These are phyloP conservation scores for Fusarium sp. DNA, from an alignment of 2,329 filamentous ascomycete genomes.

Conservation along the genomic window DNA sequence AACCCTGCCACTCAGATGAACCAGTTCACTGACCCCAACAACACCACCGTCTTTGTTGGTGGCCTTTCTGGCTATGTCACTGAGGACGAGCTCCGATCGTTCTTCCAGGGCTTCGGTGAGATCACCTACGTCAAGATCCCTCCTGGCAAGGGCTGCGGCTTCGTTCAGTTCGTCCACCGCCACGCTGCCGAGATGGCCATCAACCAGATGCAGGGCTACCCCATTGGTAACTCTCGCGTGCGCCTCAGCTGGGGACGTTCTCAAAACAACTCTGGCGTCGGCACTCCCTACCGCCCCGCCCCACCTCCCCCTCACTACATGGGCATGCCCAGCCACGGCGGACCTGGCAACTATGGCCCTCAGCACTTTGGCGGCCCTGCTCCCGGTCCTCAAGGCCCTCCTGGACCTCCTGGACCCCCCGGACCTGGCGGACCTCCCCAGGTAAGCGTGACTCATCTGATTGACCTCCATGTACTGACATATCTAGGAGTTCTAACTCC, in stretches of 20 bases:
- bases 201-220: constrained; percentile 99
- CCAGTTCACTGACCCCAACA: constrained; percentile 99
- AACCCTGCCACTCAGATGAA: constrained; percentile 78
- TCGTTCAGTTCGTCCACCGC: constrained; percentile 98
- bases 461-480: not conserved
- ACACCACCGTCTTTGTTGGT: constrained; percentile 98
- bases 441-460: constrained; percentile 43
- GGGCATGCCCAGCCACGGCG: constrained; percentile 56
- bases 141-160: constrained; percentile 97
- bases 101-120: constrained; percentile 99
- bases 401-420: constrained; percentile 50
- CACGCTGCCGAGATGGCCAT: constrained; percentile 99
- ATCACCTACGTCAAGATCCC: constrained; percentile 99
- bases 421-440: constrained; percentile 52
- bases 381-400: constrained; percentile 55
- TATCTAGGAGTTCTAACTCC: constrained; percentile 27
- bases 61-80: constrained; percentile 98
- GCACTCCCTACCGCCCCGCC: constrained; percentile 95
- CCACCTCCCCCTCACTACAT: constrained; percentile 71
- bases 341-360: constrained; percentile 56
- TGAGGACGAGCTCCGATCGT: constrained; percentile 98
- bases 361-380: constrained; percentile 58
- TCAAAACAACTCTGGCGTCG: constrained; percentile 99
- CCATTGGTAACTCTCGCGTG: constrained; percentile 97
- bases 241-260: constrained; percentile 97